Evolutionary conservation across 2,329 filamentous ascomycete species (phyloP).

Genomic region (Thermoascus crustaceus): DNA sequence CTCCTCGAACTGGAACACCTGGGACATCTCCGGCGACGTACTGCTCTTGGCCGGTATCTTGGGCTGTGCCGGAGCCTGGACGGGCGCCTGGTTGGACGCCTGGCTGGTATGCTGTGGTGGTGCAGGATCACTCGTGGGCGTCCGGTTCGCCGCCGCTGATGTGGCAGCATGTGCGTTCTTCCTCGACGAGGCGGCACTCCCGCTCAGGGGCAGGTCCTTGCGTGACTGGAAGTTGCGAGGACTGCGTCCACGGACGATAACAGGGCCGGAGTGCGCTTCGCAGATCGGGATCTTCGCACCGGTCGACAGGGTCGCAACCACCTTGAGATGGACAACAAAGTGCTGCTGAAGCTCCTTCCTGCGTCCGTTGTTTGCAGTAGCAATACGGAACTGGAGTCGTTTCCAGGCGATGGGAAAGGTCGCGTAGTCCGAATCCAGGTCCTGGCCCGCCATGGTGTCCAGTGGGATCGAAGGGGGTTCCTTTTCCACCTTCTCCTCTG

Average conservation of each 20-base stretch:
- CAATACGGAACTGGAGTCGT: constrained; percentile 84
- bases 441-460: constrained; percentile 55
- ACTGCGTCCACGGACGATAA: constrained; percentile 88
- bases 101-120: constrained; percentile 14
- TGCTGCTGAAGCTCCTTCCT: constrained; percentile 94
- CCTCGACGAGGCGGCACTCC: constrained; percentile 68
- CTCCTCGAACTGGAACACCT: constrained; percentile 14
- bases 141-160: constrained; percentile 22
- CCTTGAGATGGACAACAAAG: constrained; percentile 81
- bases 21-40: constrained; percentile 18
- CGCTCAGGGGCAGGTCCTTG: constrained; percentile 82
- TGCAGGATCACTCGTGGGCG: constrained; percentile 23
- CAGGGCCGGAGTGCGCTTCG: constrained; percentile 78
- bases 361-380: constrained; percentile 91
- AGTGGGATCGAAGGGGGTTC: constrained; percentile 78
- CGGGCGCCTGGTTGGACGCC: neutral
- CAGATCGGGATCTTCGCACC: constrained; percentile 74
- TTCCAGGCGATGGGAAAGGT: constrained; percentile 94
- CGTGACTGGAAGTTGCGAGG: constrained; percentile 90
- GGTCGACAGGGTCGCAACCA: constrained; percentile 73
- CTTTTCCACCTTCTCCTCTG: constrained; percentile 63
- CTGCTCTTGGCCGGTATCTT: constrained; percentile 25
- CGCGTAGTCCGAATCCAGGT: constrained; percentile 73
- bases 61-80: constrained; percentile 17
- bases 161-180: constrained; percentile 50